Evolutionary conservation across 2,329 filamentous ascomycete species (phyloP).

Genomic region (Penicillium sp.): DNA sequence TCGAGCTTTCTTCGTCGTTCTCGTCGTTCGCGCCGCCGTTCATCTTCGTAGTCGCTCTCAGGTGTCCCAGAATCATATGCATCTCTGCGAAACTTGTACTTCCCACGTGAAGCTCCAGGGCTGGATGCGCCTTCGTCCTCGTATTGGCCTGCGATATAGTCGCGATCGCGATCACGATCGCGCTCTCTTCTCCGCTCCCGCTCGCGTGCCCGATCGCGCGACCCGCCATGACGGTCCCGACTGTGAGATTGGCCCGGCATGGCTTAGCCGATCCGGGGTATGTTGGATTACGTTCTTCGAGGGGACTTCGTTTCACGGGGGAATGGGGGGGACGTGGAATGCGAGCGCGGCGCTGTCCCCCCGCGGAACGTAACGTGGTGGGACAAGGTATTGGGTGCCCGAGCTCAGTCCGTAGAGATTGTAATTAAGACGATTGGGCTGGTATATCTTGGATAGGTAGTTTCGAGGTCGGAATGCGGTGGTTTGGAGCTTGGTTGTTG

Average conservation of each 20-base stretch:
- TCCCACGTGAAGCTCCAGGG: conserved; percentile 12
- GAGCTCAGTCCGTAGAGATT: background rate
- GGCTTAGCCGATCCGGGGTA: background rate
- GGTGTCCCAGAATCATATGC: conserved; percentile 24
- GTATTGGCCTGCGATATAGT: conserved; percentile 20
- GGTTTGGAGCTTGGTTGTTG: background rate
- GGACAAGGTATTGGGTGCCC: background rate
- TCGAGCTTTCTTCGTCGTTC: conserved; percentile 19
- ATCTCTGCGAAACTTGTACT: conserved; percentile 23
- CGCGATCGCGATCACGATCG: conserved; percentile 10
- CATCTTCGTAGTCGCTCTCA: conserved; percentile 20
- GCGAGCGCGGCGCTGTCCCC: background rate
- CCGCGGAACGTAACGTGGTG: conserved; percentile 2
- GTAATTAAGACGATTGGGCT: background rate
- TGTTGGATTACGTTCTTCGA: background rate
- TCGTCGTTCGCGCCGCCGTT: conserved; percentile 23
- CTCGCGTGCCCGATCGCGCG: conserved; percentile 21
- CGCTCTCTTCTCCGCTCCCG: conserved; percentile 11
- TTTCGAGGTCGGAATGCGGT: background rate
- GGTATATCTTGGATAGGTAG: background rate
- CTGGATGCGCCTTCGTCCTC: conserved; percentile 16
- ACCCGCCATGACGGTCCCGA: conserved; percentile 31
- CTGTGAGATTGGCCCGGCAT: conserved; percentile 36
- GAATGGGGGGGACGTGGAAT: conserved; percentile 1
- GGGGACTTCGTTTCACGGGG: background rate